These are phyloP conservation scores for Edaphochlamys debaryana DNA, from an alignment of 139 green algal species.

Conservation along the genomic window DNA sequence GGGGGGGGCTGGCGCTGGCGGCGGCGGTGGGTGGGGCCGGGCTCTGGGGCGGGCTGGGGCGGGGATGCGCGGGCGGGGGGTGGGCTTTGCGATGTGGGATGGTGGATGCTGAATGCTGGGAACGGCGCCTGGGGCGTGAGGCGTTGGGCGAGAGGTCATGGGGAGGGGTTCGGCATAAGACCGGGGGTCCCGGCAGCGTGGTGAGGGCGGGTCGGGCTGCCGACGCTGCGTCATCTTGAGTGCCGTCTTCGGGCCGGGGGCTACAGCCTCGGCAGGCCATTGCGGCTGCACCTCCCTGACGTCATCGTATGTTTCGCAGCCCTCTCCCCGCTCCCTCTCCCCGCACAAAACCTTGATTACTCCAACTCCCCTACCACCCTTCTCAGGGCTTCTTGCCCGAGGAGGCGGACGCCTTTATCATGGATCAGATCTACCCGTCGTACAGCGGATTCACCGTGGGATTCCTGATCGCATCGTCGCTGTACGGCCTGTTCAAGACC, in stretches of 20 bases:
- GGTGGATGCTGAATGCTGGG: not conserved
- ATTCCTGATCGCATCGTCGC: slow-evolving; percentile 36
- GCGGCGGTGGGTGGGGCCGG: slow-evolving; percentile 40
- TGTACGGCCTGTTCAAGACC: slow-evolving; percentile 64
- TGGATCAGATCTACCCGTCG: slow-evolving; percentile 40
- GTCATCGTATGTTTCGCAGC: too few relatives aligned
- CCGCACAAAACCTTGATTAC: too few relatives aligned
- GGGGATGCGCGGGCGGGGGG: not conserved
- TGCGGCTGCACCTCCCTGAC: too few relatives aligned
- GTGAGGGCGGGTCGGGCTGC: too few relatives aligned
- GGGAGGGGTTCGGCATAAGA: too few relatives aligned
- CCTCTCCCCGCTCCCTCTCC: too few relatives aligned
- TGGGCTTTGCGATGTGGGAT: not conserved
- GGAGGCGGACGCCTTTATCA: slow-evolving; percentile 28
- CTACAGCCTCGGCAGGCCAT: too few relatives aligned
- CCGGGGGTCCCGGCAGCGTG: too few relatives aligned
- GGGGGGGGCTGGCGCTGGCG: slow-evolving; percentile 51
- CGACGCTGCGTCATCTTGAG: too few relatives aligned
- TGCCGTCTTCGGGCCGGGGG: too few relatives aligned
- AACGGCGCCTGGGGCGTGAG: not conserved
- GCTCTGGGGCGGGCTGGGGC: not conserved
- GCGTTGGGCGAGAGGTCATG: too few relatives aligned
- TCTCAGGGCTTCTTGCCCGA: slow-evolving; percentile 48
- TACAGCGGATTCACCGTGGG: slow-evolving; percentile 39
- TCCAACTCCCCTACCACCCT: not conserved